Base-by-base conservation (phyloP, 768 basidiomycete genomes). In the Psilocybe cyanescens region DNA sequence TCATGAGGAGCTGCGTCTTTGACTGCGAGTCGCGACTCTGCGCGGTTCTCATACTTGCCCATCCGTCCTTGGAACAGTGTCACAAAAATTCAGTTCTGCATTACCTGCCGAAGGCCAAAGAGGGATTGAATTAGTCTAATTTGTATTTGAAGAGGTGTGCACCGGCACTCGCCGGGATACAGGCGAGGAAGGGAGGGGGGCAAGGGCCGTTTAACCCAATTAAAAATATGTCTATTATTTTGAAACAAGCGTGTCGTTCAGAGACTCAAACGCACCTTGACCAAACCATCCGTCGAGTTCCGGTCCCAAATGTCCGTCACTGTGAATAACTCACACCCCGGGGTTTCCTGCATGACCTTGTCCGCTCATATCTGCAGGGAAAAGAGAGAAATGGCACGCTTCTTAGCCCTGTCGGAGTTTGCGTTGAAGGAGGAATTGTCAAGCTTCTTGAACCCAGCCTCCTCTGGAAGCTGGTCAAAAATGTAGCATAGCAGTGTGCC, bases 401-500 rank as follows among this genome's bases (percentile, higher is more conserved):
- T 44, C 41, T 44, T 44, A 14, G n/a, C 17, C 64, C 90, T 90
- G 75, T 96, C 94, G 54, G 90, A 88, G 57, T 86, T 83, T 55
- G 81, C 74, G 30, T 87, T 86, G 56, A 89, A 92, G 68, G 86
- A 81, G 57, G 93, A 86, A 63, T 84, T 82, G 70, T 82, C 81
- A 63, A 84, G 82, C 75, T 79, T 83, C 52, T 74, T 80, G 70
- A 84, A 85, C 33, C 85, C 86, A 58, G 83, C 81, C 54, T 89
- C 81, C 54, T 75, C 75, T 44, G 90, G 89, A 58, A 98, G 88
- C 74, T 91, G 88, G 78, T 99, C 97, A 82, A 93, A 97, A 67
- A 99, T 88, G 80, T 92, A 97, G 79, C 95, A 97, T 67, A 99
- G 90, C 48, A 95, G 90, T 51, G 94, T 88, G 60, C 97, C 97